A percentile compares a stretch with the other conserved stretches of the same genome.
Evolutionary conservation across 1,284 basidiomycete genomes (phyloP).

Genomic region (Singerocomus rubriflavus): DNA sequence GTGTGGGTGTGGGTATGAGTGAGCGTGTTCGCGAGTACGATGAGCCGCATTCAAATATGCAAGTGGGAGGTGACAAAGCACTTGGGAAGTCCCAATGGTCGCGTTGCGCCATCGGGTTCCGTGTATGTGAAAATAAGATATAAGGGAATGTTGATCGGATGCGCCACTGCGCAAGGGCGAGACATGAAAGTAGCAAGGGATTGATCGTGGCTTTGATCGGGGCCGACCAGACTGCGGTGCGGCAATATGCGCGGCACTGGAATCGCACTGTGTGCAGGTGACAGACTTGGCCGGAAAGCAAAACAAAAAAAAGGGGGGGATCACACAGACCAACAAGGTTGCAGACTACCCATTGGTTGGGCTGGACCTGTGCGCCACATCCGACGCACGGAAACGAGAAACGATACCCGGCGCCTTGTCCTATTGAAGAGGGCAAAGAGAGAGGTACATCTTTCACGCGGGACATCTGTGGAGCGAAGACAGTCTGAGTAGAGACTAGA

Average conservation of each 20-base stretch:
- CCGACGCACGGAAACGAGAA: slow-evolving; percentile 4
- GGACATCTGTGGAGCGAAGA: slow-evolving; percentile 3
- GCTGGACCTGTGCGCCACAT: slow-evolving; percentile 19
- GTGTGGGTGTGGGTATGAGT: no score
- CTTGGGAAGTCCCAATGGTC: slow-evolving; percentile 1
- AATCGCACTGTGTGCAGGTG: not conserved
- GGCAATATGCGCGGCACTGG: slow-evolving; percentile 5
- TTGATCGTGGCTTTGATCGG: slow-evolving; percentile 13
- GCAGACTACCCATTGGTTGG: not conserved
- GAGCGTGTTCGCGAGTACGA: not conserved
- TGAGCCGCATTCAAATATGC: slow-evolving; percentile 7
- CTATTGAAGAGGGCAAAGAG: not conserved
- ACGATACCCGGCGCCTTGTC: not conserved
- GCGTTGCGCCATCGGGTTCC: slow-evolving; percentile 1
- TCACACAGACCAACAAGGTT: slow-evolving; percentile 6
- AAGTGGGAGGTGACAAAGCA: not conserved
- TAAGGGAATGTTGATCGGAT: slow-evolving; percentile 5
- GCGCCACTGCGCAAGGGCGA: slow-evolving; percentile 1
- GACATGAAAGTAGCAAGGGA: slow-evolving; percentile 8
- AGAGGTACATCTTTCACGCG: not conserved
- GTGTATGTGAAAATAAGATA: slow-evolving; percentile 12
- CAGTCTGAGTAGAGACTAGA: not conserved
- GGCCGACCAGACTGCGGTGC: slow-evolving; percentile 8
- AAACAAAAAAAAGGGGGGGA: not conserved
- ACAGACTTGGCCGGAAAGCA: not conserved